Conservation (phyloP, 225 moss, liverwort and hornwort species). For the Sphagnum contortum region DNA sequence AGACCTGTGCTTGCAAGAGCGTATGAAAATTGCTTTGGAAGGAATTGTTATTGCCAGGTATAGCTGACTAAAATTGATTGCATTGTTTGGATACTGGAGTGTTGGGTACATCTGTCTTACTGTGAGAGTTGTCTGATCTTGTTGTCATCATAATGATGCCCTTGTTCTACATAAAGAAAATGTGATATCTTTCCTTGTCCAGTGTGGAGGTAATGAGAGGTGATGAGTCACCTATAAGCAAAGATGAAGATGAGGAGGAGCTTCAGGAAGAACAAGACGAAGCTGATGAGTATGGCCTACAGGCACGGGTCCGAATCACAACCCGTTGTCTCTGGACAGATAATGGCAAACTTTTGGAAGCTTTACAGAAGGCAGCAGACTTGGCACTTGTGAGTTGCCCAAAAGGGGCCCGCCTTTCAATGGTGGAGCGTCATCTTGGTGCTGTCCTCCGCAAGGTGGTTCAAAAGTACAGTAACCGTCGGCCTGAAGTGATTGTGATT, state of each 20-base stretch:
- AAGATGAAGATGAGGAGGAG: slow-evolving; percentile 32
- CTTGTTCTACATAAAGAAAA: no score
- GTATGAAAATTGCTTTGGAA: slow-evolving; percentile 93
- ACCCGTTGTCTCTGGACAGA: slow-evolving; percentile 94
- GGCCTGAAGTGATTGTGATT: slow-evolving; percentile 92
- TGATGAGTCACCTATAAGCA: slow-evolving; percentile 17
- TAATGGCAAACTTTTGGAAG: slow-evolving; percentile 68
- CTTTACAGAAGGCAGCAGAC: slow-evolving; percentile 72
- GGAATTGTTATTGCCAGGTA: slow-evolving; percentile 92
- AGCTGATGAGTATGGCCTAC: slow-evolving; percentile 58
- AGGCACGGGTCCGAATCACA: slow-evolving; percentile 69
- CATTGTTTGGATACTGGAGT: neutral
- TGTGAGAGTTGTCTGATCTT: no score
- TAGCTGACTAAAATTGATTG: neutral
- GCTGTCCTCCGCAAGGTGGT: slow-evolving; percentile 70
- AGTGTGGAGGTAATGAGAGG: slow-evolving; percentile 81
- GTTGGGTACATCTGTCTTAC: neutral
- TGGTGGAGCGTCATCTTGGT: slow-evolving; percentile 78
- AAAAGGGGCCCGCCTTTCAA: slow-evolving; percentile 46
- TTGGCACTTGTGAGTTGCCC: slow-evolving; percentile 66
- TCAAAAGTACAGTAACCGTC: slow-evolving; percentile 84
- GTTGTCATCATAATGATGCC: no score
- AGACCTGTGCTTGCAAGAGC: slow-evolving; percentile 84
- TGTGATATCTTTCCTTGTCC: neutral
- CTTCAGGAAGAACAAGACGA: slow-evolving; percentile 32